Evolutionary conservation across 2,329 filamentous ascomycete genomes (phyloP).

Genomic region (Pseudocercospora macadamiae): DNA sequence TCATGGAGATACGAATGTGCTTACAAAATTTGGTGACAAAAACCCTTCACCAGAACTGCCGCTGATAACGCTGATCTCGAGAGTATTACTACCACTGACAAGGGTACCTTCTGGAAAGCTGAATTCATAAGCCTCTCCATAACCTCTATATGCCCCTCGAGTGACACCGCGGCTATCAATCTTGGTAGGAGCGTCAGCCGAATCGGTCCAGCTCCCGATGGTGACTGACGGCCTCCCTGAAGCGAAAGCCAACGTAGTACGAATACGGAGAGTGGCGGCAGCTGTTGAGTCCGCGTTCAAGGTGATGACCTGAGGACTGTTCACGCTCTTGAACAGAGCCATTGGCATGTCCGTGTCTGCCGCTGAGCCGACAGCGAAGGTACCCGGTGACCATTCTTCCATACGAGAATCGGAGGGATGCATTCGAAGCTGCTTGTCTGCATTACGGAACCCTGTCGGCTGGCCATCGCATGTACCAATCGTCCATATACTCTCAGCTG

Average conservation of each 20-base stretch:
- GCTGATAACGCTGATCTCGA: conserved; percentile 16
- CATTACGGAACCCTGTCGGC: conserved; percentile 63
- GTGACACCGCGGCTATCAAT: conserved; percentile 24
- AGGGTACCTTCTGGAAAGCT: conserved; percentile 9
- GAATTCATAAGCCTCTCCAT: conserved; percentile 22
- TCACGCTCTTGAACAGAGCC: conserved; percentile 21
- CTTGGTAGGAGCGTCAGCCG: conserved; percentile 3
- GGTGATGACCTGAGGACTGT: conserved; percentile 15
- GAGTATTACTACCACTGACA: conserved; percentile 12
- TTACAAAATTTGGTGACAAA: conserved; percentile 23
- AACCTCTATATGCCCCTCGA: conserved; percentile 20
- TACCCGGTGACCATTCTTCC: conserved; percentile 14
- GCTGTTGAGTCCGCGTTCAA: conserved; percentile 13
- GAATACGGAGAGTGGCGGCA: conserved; percentile 17
- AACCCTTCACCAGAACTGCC: conserved; percentile 10
- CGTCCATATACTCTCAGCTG: conserved; percentile 59
- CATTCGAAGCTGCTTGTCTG: conserved; percentile 68
- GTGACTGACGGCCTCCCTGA: conserved; percentile 12
- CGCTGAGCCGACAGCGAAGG: conserved; percentile 12
- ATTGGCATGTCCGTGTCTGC: conserved; percentile 15
- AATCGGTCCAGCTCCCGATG: conserved; percentile 14
- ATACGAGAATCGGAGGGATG: conserved; percentile 58
- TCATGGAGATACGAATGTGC: neutral
- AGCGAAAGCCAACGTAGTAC: conserved; percentile 21
- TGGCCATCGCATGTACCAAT: conserved; percentile 69